Base-by-base conservation (phyloP, 495 filamentous ascomycete genomes). In the Xylaria sp. region DNA sequence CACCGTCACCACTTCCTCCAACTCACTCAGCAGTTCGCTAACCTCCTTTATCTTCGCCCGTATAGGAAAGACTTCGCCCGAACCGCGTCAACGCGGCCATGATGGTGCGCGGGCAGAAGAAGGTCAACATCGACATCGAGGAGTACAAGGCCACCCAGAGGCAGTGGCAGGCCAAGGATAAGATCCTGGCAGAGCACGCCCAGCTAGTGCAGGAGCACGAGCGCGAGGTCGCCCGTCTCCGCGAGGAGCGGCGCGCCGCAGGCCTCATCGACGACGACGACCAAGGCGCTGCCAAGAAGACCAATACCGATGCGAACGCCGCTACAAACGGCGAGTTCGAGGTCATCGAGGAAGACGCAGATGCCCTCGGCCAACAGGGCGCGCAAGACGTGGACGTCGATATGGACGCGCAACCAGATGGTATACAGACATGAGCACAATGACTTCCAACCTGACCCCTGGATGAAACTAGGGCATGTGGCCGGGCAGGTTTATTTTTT, bases 151-250 rank as follows among this genome's bases (percentile, higher is more conserved):
- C 85, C 48, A 82, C 90, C 79, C 88, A 91, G 29, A 87, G 88
- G 55, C 82, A 85, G 26, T 89, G 74, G 83, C 84, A 80, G 76
- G 87, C 67, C 78, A 90, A 73, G 71, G 84, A 88, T 72, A 87
- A 88, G 74, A 88, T 97, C 65, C 86, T 93, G 58, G 89, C 90
- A n/a, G 92, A 94, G 74, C 88, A 90, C 73, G 85, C 87, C 72
- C 80, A 80, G 58, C 86, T 91, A 35, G 88, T 91, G 69, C 88
- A 89, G 43, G 88, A 92, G 74, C 89, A 92, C 67, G 87, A 89
- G 64, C 90, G 82, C 35, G 82, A 90, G 69, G 80, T 86, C 59
- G 77, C 82, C 52, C 80, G 81, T 17, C 72, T 84, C 24, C 78
- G 75, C 52, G 84, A 83, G 37, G 82, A 84, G 52, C 78, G 77